Evolutionary conservation across 495 filamentous ascomycete genomes (phyloP).

Genomic region (Xylaria cubensis): DNA sequence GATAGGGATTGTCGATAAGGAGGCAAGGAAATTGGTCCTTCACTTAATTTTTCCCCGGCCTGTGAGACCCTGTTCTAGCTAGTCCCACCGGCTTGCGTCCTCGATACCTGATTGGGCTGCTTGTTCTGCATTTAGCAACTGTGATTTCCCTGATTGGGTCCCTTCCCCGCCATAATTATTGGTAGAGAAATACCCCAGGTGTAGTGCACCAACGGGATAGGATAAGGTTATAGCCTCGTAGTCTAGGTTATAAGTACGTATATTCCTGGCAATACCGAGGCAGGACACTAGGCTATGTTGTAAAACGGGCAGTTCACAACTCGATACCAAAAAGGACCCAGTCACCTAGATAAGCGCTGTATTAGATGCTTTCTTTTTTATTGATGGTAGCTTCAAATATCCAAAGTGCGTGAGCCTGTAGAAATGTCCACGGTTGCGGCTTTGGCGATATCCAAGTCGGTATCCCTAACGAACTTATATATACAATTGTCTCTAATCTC

Average conservation of each 20-base stretch:
- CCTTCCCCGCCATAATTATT: conserved; percentile 11
- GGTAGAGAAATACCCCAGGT: not conserved
- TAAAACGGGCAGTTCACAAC: not conserved
- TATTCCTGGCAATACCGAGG: not conserved
- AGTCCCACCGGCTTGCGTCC: conserved; percentile 1
- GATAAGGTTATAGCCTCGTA: conserved; percentile 4
- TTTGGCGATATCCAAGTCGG: conserved; percentile 8
- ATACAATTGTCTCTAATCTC: not conserved
- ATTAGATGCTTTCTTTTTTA: conserved; percentile 9
- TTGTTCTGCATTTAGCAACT: not conserved
- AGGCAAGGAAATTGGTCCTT: conserved; percentile 25
- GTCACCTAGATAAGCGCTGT: not conserved
- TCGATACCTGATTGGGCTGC: conserved; percentile 10
- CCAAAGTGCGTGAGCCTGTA: not conserved
- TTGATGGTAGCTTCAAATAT: not conserved
- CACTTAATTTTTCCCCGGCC: conserved; percentile 23
- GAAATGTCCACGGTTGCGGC: conserved; percentile 1
- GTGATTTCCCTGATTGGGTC: not conserved
- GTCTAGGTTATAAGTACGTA: not conserved
- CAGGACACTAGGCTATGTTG: not conserved
- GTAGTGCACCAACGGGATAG: not conserved
- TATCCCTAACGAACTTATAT: conserved; percentile 9
- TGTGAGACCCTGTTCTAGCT: conserved; percentile 6
- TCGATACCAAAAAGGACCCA: not conserved
- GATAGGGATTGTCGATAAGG: conserved; percentile 20